These are phyloP conservation scores for Phytopythium sindhum DNA, from an alignment of 352 stramenopile species.

Conservation along the genomic window DNA sequence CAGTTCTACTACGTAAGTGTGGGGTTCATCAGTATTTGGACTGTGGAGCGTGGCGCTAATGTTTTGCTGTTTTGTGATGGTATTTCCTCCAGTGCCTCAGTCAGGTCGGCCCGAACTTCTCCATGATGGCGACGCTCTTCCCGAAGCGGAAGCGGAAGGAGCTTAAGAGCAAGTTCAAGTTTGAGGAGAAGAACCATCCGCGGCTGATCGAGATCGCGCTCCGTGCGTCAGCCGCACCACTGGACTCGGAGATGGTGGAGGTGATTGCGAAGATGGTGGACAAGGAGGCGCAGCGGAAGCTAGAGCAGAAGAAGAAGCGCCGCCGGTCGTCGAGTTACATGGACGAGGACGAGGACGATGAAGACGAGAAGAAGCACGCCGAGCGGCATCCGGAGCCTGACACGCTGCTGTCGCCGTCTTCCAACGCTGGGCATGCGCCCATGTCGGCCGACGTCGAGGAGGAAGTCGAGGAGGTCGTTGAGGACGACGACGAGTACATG, in stretches of 20 bases:
- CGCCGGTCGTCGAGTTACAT: slow-evolving; percentile 10
- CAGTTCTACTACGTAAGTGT: slow-evolving; percentile 82
- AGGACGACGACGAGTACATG: slow-evolving; percentile 47
- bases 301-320: slow-evolving; percentile 39
- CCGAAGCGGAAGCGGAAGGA: slow-evolving; percentile 78
- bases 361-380: not conserved
- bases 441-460: slow-evolving; percentile 13
- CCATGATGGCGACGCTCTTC: slow-evolving; percentile 85
- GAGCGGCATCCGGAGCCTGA: not conserved
- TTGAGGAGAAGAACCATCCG: slow-evolving; percentile 77
- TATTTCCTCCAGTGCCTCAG: slow-evolving; percentile 60
- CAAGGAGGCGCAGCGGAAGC: slow-evolving; percentile 59
- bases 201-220: slow-evolving; percentile 79
- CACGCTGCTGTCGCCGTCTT: slow-evolving; percentile 2
- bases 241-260: slow-evolving; percentile 81
- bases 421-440: slow-evolving; percentile 8
- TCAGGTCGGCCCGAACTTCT: slow-evolving; percentile 83
- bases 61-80: not conserved
- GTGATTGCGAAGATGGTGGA: slow-evolving; percentile 79
- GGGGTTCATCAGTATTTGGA: not conserved
- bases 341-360: slow-evolving; percentile 1
- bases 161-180: slow-evolving; percentile 88
- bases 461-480: slow-evolving; percentile 31
- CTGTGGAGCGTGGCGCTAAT: slow-evolving; percentile 2
- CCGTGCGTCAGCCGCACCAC: slow-evolving; percentile 56